Percentiles rank a stretch among this genome's conserved stretches.
Conservation (phyloP, 1,284 basidiomycete species). For the Cutaneotrichosporon arboriforme region DNA sequence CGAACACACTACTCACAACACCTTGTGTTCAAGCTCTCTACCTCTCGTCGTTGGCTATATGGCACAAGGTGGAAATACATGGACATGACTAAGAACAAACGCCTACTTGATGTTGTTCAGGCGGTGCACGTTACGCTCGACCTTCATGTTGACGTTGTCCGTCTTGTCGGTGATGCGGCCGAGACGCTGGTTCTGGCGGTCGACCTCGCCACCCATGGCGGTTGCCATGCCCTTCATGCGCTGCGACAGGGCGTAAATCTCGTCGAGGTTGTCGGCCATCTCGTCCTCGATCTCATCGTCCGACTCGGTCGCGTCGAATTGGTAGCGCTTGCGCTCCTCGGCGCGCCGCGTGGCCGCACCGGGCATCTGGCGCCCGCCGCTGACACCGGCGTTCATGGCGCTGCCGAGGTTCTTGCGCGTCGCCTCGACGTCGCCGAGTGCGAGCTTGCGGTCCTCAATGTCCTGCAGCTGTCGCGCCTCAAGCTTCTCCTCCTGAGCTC, state of each 20-base stretch:
- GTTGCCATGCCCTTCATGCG: slow-evolving; percentile 76
- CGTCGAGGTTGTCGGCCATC: slow-evolving; percentile 84
- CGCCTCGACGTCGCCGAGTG: slow-evolving; percentile 77
- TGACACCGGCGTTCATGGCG: slow-evolving; percentile 49
- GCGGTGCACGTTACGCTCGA: slow-evolving; percentile 46
- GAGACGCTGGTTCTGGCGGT: slow-evolving; percentile 45
- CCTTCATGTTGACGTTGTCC: slow-evolving; percentile 46
- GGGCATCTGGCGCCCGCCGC: neutral
- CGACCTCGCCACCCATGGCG: slow-evolving; percentile 53
- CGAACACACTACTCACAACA: too few relatives aligned
- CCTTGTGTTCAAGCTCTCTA: too few relatives aligned
- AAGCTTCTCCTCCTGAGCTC: slow-evolving; percentile 82
- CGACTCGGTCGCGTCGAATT: slow-evolving; percentile 91
- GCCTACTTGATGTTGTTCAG: slow-evolving; percentile 44
- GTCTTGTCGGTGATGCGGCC: slow-evolving; percentile 48
- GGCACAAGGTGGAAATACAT: neutral
- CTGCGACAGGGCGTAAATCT: slow-evolving; percentile 74
- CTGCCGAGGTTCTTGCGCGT: slow-evolving; percentile 78
- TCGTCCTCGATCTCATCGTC: slow-evolving; percentile 81
- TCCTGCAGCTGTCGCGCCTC: slow-evolving; percentile 85
- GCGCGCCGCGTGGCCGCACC: slow-evolving; percentile 1
- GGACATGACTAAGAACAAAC: neutral
- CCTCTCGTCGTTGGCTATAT: neutral
- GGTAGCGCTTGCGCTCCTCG: slow-evolving; percentile 56
- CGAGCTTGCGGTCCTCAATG: slow-evolving; percentile 73